Evolutionary conservation across 2,329 filamentous ascomycete genomes (phyloP).

Genomic region (Sporothrix dimorphospora): DNA sequence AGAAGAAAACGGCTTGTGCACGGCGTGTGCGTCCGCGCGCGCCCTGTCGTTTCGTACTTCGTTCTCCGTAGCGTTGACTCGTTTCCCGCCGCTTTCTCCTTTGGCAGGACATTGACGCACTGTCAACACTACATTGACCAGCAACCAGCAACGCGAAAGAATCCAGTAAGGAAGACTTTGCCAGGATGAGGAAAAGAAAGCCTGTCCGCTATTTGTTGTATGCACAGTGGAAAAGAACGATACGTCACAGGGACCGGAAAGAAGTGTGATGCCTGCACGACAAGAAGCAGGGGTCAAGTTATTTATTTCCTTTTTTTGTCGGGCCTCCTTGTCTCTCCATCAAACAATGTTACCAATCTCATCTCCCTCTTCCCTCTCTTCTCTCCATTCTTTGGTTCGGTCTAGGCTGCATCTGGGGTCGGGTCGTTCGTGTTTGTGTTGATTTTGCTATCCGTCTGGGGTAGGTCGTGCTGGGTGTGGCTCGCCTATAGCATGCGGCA

Average conservation of each 20-base stretch:
- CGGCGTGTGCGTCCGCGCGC: background rate
- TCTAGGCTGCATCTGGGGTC: conserved; percentile 12
- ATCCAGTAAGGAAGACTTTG: no score
- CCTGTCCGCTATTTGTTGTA: background rate
- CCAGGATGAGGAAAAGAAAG: conserved; percentile 11
- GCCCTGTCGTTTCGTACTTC: background rate
- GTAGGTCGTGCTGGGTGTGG: background rate
- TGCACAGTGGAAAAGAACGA: background rate
- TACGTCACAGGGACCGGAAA: conserved; percentile 5
- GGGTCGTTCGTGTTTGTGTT: background rate
- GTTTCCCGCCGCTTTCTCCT: background rate
- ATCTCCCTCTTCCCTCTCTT: background rate
- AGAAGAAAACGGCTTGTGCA: background rate
- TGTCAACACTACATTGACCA: no score
- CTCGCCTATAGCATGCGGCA: background rate
- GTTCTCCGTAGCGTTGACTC: conserved; percentile 6
- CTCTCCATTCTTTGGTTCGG: background rate
- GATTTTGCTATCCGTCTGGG: background rate
- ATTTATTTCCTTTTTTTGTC: background rate
- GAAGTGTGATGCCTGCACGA: background rate
- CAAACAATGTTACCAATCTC: background rate
- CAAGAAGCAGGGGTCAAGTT: background rate
- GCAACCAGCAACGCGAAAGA: no score
- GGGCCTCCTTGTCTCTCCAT: no score
- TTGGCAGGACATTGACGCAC: background rate